Conservation (phyloP, 1,139 yeast species). For the Zygoascus sp. region DNA sequence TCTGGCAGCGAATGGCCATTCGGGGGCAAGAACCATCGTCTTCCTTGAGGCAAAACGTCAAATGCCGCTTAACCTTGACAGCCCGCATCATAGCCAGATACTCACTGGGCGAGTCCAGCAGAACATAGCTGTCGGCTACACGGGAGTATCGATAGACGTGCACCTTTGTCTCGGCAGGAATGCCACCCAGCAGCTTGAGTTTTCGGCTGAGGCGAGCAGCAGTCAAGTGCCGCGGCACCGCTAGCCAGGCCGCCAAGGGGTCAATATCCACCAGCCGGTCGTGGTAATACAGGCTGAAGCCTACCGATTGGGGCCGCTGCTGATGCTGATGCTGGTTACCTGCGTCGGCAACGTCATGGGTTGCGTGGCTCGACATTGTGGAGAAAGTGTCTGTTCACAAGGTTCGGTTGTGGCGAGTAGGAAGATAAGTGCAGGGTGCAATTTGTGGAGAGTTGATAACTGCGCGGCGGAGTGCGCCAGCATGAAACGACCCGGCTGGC, state of each 20-base stretch:
- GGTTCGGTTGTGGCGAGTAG: background rate
- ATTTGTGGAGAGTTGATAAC: background rate
- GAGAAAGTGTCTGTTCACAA: too few relatives aligned
- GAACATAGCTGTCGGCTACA: slow-evolving; percentile 39
- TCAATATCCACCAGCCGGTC: slow-evolving; percentile 3
- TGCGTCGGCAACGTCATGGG: background rate
- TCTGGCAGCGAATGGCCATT: too few relatives aligned
- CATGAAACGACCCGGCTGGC: too few relatives aligned
- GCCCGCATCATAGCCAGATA: slow-evolving; percentile 47
- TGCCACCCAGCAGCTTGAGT: slow-evolving; percentile 9
- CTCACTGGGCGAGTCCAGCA: slow-evolving; percentile 41
- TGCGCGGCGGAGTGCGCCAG: background rate
- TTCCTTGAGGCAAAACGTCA: slow-evolving; percentile 14
- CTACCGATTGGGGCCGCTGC: too few relatives aligned
- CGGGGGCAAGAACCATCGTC: slow-evolving; percentile 5
- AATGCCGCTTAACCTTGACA: slow-evolving; percentile 35
- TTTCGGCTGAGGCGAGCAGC: slow-evolving; percentile 4
- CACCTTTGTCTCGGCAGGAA: background rate
- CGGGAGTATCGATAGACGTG: slow-evolving; percentile 25
- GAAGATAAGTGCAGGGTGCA: background rate
- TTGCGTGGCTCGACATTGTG: background rate
- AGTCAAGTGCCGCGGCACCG: slow-evolving; percentile 39
- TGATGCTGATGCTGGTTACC: background rate
- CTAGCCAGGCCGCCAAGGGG: slow-evolving; percentile 9
- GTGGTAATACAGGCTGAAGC: slow-evolving; percentile 3